Base-by-base conservation (phyloP, 768 basidiomycete genomes). In the Suillus paluster region DNA sequence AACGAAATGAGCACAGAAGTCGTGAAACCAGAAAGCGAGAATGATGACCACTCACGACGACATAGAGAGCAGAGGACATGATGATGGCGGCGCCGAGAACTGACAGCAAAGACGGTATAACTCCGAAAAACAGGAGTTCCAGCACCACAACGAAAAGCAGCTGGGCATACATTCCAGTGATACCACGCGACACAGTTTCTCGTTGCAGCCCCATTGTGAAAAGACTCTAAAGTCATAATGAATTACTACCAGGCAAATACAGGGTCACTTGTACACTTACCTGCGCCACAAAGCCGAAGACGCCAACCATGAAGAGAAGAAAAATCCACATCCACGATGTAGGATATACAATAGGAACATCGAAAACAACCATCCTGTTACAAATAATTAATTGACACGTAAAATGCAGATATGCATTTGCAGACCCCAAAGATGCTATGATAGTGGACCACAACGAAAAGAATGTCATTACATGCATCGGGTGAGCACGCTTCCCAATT, bases 401-500 rank as follows among this genome's bases (percentile, higher is more conserved):
- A 39, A 55, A 55, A 55, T 2, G 30, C n/a, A 3, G 10, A 12
- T 55, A 6, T 3, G 21, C n/a, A n/a, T 25, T 7, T 23, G 11
- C 54, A 19, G 21, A 45, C 54, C 34, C 53, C n/a, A n/a, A 14
- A 14, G 48, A 58, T 27, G 63, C 60, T 14, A 67, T 60, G 12
- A 71, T 50, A 11, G 87, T 81, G 59, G 84, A 88, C 64, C 84
- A 79, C 8, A 81, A 72, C 1, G 89, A 86, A 72, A 90, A 94
- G 58, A 84, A 92, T 1, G 82, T 74, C 67, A 94, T 80, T 4
- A 84, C 79, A 70, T 96, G 94, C 60, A 94, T 72, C 1, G 92
- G 80, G 66, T 91, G 88, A 1, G 92, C 92, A 3, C 88, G 81
- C 60, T 83, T 87, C 0, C 94, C 93, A 42, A 95, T 91, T 1